These are phyloP conservation scores for Claviceps citrina DNA, from an alignment of 2,329 filamentous ascomycete genomes.

Conservation along the genomic window DNA sequence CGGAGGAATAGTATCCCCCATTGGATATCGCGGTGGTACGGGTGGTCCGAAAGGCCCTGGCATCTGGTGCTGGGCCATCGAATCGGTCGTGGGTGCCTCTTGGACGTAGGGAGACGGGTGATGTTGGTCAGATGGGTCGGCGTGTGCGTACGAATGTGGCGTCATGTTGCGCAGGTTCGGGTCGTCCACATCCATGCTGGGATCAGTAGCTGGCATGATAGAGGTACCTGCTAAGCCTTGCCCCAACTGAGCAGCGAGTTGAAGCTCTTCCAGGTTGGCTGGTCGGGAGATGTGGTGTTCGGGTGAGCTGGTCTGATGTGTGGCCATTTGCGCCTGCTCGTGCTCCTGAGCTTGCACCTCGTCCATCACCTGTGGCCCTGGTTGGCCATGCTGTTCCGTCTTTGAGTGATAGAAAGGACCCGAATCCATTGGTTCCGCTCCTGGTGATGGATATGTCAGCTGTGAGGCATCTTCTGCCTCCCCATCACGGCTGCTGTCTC, in stretches of 20 bases:
- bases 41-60: constrained; percentile 22
- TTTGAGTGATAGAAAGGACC: constrained; percentile 29
- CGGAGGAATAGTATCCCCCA: constrained; percentile 46
- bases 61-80: constrained; percentile 22
- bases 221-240: constrained; percentile 34
- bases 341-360: constrained; percentile 18
- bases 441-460: constrained; percentile 31
- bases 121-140: constrained; percentile 21
- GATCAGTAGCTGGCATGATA: constrained; percentile 33
- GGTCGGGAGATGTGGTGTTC: constrained; percentile 27
- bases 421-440: constrained; percentile 27
- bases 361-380: constrained; percentile 14
- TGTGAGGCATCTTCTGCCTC: constrained; percentile 21
- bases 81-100: constrained; percentile 21
- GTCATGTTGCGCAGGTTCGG: constrained; percentile 28
- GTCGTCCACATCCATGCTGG: constrained; percentile 29
- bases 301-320: constrained; percentile 21
- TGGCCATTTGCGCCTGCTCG: constrained; percentile 15
- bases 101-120: constrained; percentile 22
- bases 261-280: constrained; percentile 38
- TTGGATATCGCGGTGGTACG: constrained; percentile 22
- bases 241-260: constrained; percentile 42
- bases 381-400: constrained; percentile 16
- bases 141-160: constrained; percentile 28
- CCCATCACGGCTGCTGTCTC: constrained; percentile 20